Percentiles rank a stretch among this genome's conserved stretches.
phyloP scores from a whole-genome alignment of 495 filamentous ascomycete species.

The Podospora tetraspora region DNA sequence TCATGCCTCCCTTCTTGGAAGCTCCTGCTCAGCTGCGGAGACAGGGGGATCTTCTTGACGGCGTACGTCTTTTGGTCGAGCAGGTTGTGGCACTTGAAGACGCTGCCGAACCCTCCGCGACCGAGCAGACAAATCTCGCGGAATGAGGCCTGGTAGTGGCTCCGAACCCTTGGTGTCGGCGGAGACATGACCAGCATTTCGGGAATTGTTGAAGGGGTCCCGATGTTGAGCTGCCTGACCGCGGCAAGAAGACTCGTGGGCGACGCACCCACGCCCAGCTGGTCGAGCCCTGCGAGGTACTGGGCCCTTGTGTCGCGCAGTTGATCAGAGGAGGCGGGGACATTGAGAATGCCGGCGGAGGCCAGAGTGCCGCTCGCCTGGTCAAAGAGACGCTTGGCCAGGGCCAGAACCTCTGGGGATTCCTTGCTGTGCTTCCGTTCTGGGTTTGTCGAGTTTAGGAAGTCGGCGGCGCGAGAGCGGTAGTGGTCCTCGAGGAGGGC shows the following conservation, averaged over 20 bases:
- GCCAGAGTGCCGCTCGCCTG: conserved; percentile 1
- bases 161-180: not conserved
- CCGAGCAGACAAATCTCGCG: conserved; percentile 5
- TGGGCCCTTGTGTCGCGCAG: conserved; percentile 9
- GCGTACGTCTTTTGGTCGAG: conserved; percentile 11
- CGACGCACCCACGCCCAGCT: conserved; percentile 4
- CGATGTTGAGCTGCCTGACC: conserved; percentile 3
- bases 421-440: not conserved
- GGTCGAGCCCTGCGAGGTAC: conserved; percentile 10
- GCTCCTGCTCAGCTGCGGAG: conserved; percentile 10
- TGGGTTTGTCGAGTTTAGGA: conserved; percentile 4
- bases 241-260: not conserved
- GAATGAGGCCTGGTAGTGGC: conserved; percentile 6
- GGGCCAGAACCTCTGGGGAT: conserved; percentile 6
- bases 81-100: conserved; percentile 12
- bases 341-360: conserved; percentile 2
- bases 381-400: not conserved
- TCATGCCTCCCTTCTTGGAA: conserved; percentile 5
- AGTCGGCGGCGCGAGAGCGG: conserved; percentile 8
- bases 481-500: conserved; percentile 8
- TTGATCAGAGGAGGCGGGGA: not conserved
- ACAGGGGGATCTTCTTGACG: conserved; percentile 9
- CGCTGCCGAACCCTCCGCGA: conserved; percentile 4
- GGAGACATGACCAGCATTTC: not conserved
- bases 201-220: not conserved